A percentile compares a stretch with the other conserved stretches of the same genome.
Conservation (phyloP, 805 yeast genomes). For the Teunomyces panamensis region DNA sequence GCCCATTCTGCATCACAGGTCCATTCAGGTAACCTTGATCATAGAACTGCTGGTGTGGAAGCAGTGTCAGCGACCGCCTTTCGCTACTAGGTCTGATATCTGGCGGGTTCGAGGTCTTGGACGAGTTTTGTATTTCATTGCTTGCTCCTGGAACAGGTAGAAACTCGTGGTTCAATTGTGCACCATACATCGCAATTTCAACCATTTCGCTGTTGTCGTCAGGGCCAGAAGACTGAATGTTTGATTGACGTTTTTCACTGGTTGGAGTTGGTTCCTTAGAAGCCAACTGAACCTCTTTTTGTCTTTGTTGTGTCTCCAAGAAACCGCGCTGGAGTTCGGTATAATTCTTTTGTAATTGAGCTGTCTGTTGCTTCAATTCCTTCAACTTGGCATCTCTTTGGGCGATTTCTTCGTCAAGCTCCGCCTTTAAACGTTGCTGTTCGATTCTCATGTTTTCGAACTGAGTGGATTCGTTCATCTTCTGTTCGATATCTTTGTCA, state of each 20-base stretch:
- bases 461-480: constrained; percentile 14
- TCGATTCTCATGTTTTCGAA: constrained; percentile 18
- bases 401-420: constrained; percentile 19
- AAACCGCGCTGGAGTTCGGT: background rate
- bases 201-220: constrained; percentile 31
- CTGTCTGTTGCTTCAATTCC: constrained; percentile 6
- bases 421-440: constrained; percentile 18
- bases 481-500: constrained; percentile 16
- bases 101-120: background rate
- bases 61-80: background rate
- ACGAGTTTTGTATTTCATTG: background rate
- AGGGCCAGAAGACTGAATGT: constrained; percentile 2
- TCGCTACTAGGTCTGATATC: background rate
- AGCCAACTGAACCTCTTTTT: background rate
- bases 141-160: background rate
- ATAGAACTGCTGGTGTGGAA: constrained; percentile 4
- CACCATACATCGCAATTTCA: constrained; percentile 38
- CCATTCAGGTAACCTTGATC: background rate
- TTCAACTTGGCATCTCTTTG: constrained; percentile 15
- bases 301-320: background rate
- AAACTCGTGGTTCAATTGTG: constrained; percentile 27
- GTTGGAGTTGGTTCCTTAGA: background rate
- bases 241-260: constrained; percentile 2
- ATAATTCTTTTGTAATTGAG: background rate
- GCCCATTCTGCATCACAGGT: background rate